Conservation (phyloP, 2,329 filamentous ascomycete genomes). For the Boeremia exigua region DNA sequence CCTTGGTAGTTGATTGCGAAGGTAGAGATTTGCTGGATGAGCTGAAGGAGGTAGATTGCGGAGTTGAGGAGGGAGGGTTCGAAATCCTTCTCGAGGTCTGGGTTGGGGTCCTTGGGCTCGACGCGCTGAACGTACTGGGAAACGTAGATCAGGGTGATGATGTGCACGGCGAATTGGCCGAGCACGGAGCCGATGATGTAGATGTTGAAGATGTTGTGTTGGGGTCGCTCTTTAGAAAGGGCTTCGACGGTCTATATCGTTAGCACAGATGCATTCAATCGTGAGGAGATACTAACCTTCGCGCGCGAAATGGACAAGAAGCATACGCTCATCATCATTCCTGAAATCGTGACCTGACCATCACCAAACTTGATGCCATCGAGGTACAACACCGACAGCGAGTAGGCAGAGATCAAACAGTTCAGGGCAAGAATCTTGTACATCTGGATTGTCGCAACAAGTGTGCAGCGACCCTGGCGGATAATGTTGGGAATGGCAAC, state of each 20-base stretch:
- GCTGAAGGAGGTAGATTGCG: constrained; percentile 93
- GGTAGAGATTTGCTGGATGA: constrained; percentile 98
- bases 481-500: constrained; percentile 98
- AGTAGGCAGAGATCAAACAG: constrained; percentile 97
- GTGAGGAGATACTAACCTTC: constrained; percentile 60
- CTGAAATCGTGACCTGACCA: constrained; percentile 96
- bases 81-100: constrained; percentile 96
- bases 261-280: constrained; percentile 25
- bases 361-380: constrained; percentile 99
- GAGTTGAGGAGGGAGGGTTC: constrained; percentile 92
- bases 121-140: constrained; percentile 85
- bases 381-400: constrained; percentile 91
- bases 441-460: constrained; percentile 99
- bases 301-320: constrained; percentile 98
- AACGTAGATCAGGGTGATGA: constrained; percentile 91
- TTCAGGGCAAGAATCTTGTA: constrained; percentile 99
- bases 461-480: constrained; percentile 93
- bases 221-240: constrained; percentile 93
- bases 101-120: constrained; percentile 70
- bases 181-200: constrained; percentile 99
- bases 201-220: constrained; percentile 98
- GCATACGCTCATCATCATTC: constrained; percentile 99
- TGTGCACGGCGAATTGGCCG: constrained; percentile 95
- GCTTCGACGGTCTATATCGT: constrained; percentile 77
- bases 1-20: constrained; percentile 99